phyloP scores from a whole-genome alignment of 2,329 filamentous ascomycete species.

The Coniochaeta prunicola region DNA sequence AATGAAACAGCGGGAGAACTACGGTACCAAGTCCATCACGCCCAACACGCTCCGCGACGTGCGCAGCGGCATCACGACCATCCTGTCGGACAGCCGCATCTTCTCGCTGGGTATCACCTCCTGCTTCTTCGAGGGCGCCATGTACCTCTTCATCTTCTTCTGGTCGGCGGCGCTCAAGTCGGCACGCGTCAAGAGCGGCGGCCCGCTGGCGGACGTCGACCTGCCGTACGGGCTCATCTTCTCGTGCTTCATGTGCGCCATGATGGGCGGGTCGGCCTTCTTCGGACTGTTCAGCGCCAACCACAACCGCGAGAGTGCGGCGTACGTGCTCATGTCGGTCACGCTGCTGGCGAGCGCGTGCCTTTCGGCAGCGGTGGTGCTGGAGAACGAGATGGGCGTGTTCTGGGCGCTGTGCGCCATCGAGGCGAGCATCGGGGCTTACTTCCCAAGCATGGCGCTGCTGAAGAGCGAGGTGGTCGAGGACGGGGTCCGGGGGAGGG shows the following conservation, averaged over 20 bases:
- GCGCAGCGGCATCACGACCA: slow-evolving; percentile 14
- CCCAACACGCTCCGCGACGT: slow-evolving; percentile 10
- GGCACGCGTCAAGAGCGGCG: slow-evolving; percentile 21
- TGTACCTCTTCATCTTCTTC: slow-evolving; percentile 59
- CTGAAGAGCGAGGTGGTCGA: slow-evolving; percentile 47
- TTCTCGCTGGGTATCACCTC: slow-evolving; percentile 43
- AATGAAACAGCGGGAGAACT: slow-evolving; percentile 18
- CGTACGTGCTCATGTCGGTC: slow-evolving; percentile 24
- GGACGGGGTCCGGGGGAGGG: slow-evolving; percentile 42
- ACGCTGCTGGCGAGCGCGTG: slow-evolving; percentile 24
- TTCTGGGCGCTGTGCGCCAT: slow-evolving; percentile 53
- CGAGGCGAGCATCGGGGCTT: slow-evolving; percentile 49
- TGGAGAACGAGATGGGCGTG: slow-evolving; percentile 32
- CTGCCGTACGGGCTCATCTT: slow-evolving; percentile 43
- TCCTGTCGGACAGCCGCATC: slow-evolving; percentile 36
- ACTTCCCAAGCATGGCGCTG: slow-evolving; percentile 48
- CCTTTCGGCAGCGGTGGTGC: slow-evolving; percentile 32
- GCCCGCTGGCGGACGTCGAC: slow-evolving; percentile 15
- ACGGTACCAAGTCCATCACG: slow-evolving; percentile 11
- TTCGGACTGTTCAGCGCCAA: slow-evolving; percentile 27
- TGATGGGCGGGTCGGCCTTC: slow-evolving; percentile 46
- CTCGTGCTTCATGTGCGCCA: slow-evolving; percentile 48
- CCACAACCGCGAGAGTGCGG: slow-evolving; percentile 22
- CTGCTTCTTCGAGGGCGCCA: slow-evolving; percentile 52
- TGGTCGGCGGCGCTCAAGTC: slow-evolving; percentile 49